A percentile compares a stretch with the other conserved stretches of the same genome.
These are phyloP conservation scores for Nitzschia sp. DNA, from an alignment of 108 stramenopile species.

Conservation along the genomic window DNA sequence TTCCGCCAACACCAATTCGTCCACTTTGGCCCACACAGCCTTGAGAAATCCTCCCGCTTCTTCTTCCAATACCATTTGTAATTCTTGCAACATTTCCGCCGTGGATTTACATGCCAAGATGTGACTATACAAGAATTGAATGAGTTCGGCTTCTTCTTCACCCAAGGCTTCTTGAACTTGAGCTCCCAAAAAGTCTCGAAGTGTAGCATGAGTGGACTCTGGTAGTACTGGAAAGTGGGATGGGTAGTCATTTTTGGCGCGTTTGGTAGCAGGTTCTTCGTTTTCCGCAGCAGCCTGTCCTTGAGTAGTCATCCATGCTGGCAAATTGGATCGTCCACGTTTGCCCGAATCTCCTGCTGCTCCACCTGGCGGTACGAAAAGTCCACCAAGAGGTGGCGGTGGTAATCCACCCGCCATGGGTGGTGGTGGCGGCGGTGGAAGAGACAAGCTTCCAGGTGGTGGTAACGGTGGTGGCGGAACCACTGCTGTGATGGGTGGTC, in stretches of 20 bases:
- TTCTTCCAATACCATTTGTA: constrained; percentile 83
- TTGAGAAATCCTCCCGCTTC: constrained; percentile 72
- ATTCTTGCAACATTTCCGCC: constrained; percentile 65
- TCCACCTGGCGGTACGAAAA: constrained; percentile 19
- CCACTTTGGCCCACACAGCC: constrained; percentile 58
- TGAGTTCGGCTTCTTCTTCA: constrained; percentile 72
- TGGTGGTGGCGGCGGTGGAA: constrained; percentile 31
- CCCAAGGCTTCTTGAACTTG: constrained; percentile 77
- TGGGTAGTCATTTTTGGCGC: constrained; percentile 14
- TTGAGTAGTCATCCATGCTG: constrained; percentile 81
- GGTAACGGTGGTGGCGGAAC: constrained; percentile 30
- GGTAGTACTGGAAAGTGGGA: constrained; percentile 55
- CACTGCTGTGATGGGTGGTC: not conserved
- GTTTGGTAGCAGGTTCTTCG: constrained; percentile 28
- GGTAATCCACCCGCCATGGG: constrained; percentile 29
- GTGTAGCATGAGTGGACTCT: constrained; percentile 9
- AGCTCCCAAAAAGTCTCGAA: constrained; percentile 51
- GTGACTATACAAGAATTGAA: constrained; percentile 71
- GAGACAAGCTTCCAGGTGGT: constrained; percentile 17
- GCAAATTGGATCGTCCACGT: constrained; percentile 78
- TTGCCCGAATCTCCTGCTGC: constrained; percentile 46
- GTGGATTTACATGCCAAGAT: constrained; percentile 40
- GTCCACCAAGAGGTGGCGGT: constrained; percentile 14
- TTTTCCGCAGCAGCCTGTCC: constrained; percentile 5
- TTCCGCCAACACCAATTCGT: no score